These are phyloP conservation scores for Diaporthe destruens DNA, from an alignment of 2,329 filamentous ascomycete species.

Conservation along the genomic window DNA sequence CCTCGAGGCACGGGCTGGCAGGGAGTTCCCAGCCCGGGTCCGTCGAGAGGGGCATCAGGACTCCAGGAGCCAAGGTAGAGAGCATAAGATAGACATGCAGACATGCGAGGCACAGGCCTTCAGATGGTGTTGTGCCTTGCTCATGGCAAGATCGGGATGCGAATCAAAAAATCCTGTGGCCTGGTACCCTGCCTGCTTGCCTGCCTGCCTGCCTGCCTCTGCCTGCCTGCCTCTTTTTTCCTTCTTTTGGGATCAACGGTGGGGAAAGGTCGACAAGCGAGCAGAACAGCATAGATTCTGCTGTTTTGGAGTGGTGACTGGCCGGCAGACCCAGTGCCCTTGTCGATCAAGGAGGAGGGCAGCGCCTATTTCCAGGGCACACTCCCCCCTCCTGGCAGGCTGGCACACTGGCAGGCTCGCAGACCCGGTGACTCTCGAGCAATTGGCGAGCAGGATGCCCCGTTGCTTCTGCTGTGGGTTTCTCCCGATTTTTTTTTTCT, in stretches of 20 bases:
- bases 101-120: background rate
- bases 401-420: background rate
- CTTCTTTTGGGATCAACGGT: conserved; percentile 11
- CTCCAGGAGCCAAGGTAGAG: background rate
- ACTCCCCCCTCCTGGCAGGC: too few species aligned
- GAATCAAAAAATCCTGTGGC: conserved; percentile 29
- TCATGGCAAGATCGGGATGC: conserved; percentile 18
- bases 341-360: conserved; percentile 31
- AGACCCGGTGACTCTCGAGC: background rate
- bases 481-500: conserved; percentile 30
- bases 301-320: conserved; percentile 10
- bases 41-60: background rate
- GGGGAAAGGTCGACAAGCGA: conserved; percentile 27
- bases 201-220: background rate
- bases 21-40: background rate
- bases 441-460: conserved; percentile 1
- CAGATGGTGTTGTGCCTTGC: background rate
- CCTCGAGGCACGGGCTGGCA: conserved; percentile 2
- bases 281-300: conserved; percentile 17
- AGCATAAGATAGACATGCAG: background rate
- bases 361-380: conserved; percentile 30
- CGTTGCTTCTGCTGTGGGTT: conserved; percentile 26
- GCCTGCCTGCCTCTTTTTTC: background rate
- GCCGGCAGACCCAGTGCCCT: conserved; percentile 28
- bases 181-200: background rate